Base-by-base conservation (phyloP, 495 filamentous ascomycete genomes). In the Daldinia decipiens region DNA sequence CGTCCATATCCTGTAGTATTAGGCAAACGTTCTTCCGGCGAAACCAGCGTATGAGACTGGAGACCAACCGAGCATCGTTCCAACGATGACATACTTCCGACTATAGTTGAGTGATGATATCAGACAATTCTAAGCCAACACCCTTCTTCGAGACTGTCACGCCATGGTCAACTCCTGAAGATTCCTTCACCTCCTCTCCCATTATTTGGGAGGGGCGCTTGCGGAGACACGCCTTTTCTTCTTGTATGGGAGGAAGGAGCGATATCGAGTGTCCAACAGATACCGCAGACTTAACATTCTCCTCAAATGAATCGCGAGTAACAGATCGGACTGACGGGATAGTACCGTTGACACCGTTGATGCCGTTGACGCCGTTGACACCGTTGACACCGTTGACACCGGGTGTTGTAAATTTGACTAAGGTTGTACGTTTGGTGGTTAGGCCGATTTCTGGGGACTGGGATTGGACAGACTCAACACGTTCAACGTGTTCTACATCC, bases 131-230 rank as follows among this genome's bases (percentile, higher is more conserved):
- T 12, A 77, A 70, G 53, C 83, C 84, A 38, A 86, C 83, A 34
- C 81, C 83, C 73, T 90, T 87, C 72, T 90, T 88, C 21, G 82
- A 86, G 39, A 89, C 62, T 53, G 87, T 87, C n/a, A 90, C 75
- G 2, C 85, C 87, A 15, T 80, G 80, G 9, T 78, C 65, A 3
- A 86, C 81, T 38, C 86, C 82, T 5, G 56, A 80, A 77, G n/a
- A 39, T 34, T 68, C 40, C 40, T 74, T 65, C 26, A 66, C 58
- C 4, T 62, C 67, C 17, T 62, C 65, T 5, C 53, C 29, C 40
- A 61, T 72, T 61, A 65, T 70, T 15, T 58, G 53, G 2, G 40
- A 58, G 2, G 40, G 6, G 39, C 21, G 11, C 47, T 58, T 29
- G 27, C 29, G 13, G 53, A 74, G 69, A 60, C 51, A 68, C 5